Base-by-base conservation (phyloP, 345 rosid species). In the Corchorus capsularis region DNA sequence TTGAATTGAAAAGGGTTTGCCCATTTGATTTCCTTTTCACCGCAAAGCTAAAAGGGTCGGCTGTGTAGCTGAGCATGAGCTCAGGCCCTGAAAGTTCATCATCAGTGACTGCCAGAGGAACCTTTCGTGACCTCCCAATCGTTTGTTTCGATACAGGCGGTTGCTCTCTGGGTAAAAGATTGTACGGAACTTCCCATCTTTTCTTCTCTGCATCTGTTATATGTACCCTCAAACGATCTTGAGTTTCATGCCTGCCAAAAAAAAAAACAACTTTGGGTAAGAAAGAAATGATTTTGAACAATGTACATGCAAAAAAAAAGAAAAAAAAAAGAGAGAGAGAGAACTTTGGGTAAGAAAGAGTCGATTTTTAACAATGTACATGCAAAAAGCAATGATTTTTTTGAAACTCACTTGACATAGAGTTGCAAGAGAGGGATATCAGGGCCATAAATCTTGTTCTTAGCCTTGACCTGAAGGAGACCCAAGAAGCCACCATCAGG, bases 121-220 rank as follows among this genome's bases (percentile, higher is more conserved):
- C 81, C 76, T 89, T 89, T 75, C 93, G 66, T 0, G 92, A 82
- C 72, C 83, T 82, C 61, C 89, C 86, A 60, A 85, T 84, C 8
- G 81, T 69, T 78, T 81, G 86, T 53, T 87, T 91, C 56, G 79
- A 20, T 27, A 73, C 77, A 43, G 97, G 95, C 1, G 97, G 91
- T 37, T 84, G 84, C 52, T 92, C 93, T 67, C 99, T 80, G 0
- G 98, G 98, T 52, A 96, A 81, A 57, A 96, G 91, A 71, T 85
- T 82, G 88, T 92, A 94, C 2, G 98, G 99, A 1, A 96, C 97
- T 80, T 92, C 98, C 99, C 99, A 96, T 78, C 99, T 78, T 83
- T 84, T 90, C 75, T 92, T 87, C 83, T 78, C 79, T 1, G 99
- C 97, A 81, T 96, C 99, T 2, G 99, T 94, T 69, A 92, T 92